Base-by-base conservation (phyloP, 495 filamentous ascomycete genomes). In the Ramalina intermedia region DNA sequence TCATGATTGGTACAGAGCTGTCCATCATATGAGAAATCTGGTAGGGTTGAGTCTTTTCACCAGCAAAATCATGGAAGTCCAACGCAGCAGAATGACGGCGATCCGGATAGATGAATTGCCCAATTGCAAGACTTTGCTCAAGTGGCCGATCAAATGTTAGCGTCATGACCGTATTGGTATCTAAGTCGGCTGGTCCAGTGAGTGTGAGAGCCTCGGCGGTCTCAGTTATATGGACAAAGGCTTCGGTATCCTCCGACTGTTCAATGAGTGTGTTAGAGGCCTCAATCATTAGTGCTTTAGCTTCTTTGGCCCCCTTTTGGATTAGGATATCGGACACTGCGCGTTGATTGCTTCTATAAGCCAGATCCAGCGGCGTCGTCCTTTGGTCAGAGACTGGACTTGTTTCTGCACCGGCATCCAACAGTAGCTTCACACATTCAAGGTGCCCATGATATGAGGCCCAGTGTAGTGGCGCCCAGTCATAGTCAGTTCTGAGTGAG, bases 341-440 rank as follows among this genome's bases (percentile, higher is more conserved):
- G 37, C 20, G 11, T 39, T 48, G 46, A 24, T 41, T 41, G 11
- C 4, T 24, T 39, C 20, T 16, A 23, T 13, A 13, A 42, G 46
- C 46, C 46, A 48, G 20, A 48, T 48, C 46, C 46, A 48, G 29
- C 20, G 46, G 46, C 17, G 46, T 48, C 29, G 37, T 21, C 11
- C 29, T 38, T 40, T 48, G 46, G 20, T 48, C 46, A 13, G 46
- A 48, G 29, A 48, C 17, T 13, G 37, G 33, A 21, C 76, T 73
- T 14, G 84, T 73, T 50, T 87, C 82, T 3, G 86, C 84, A 7
- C 84, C 83, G 12, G 77, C 75, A 39, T 82, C 70, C 0, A 84
- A 68, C 11, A 96, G 74, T 6, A 76, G 62, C 69, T 90, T 14
- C 41, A 52, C 49, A 39, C 46, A 50, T 21, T 48, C 43, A 13